Conservation (phyloP, 352 stramenopile genomes). For the Aphanomyces invadans region DNA sequence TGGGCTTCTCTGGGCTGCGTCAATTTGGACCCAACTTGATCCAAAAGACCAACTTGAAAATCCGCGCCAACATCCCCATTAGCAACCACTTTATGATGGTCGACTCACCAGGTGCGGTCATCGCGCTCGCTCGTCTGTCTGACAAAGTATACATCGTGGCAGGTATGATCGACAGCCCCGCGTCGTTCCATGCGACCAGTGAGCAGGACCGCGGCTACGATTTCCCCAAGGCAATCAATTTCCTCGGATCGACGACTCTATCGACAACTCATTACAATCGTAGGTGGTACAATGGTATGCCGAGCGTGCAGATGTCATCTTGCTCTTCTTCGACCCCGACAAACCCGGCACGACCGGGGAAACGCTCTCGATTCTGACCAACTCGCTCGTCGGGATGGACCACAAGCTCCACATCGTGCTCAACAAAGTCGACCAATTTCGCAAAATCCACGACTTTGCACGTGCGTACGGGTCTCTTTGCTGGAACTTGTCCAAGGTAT, state of each 20-base stretch:
- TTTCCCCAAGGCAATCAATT: slow-evolving; percentile 63
- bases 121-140: not conserved
- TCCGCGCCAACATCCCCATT: slow-evolving; percentile 84
- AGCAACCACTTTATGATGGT: slow-evolving; percentile 97
- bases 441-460: slow-evolving; percentile 99
- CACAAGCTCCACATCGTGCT: slow-evolving; percentile 99
- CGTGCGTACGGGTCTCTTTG: slow-evolving; percentile 97
- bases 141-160: not conserved
- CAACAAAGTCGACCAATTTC: slow-evolving; percentile 99
- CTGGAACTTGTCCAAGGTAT: slow-evolving; percentile 94
- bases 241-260: not conserved
- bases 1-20: slow-evolving; percentile 94
- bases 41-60: slow-evolving; percentile 98
- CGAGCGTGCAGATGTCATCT: slow-evolving; percentile 97
- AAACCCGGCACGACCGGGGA: slow-evolving; percentile 99
- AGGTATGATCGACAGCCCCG: slow-evolving; percentile 96
- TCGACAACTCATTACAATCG: not conserved
- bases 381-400: slow-evolving; percentile 96
- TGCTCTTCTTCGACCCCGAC: slow-evolving; percentile 99
- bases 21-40: slow-evolving; percentile 96
- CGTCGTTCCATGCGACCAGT: slow-evolving; percentile 9
- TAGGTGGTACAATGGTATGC: slow-evolving; percentile 97
- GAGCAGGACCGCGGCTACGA: slow-evolving; percentile 92
- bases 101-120: slow-evolving; percentile 89
- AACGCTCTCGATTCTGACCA: slow-evolving; percentile 96